These are phyloP conservation scores for Phylloporus sp. DNA, from an alignment of 768 basidiomycete genomes.

Conservation along the genomic window DNA sequence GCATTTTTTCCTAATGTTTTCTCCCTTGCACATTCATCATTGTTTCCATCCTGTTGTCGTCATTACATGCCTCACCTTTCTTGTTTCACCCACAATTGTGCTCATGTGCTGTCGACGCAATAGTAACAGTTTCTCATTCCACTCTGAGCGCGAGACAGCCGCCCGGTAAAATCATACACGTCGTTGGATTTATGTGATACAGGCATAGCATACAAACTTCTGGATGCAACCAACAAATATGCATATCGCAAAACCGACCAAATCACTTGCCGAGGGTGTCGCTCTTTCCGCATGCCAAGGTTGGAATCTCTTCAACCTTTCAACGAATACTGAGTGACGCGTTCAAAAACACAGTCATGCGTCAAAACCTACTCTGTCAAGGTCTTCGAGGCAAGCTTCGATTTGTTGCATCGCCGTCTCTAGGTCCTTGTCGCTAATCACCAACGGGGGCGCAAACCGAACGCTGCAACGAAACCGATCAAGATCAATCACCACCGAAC, in stretches of 20 bases:
- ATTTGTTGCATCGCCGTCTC: conserved; percentile 72
- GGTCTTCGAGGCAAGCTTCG: conserved; percentile 68
- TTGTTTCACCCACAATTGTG: not conserved
- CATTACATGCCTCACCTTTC: not conserved
- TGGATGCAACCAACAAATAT: not conserved
- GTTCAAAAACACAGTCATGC: not conserved
- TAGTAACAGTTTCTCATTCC: not conserved
- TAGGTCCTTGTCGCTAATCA: conserved; percentile 87
- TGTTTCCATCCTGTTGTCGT: not conserved
- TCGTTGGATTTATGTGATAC: not conserved
- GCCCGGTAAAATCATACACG: not conserved
- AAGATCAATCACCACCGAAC: not conserved
- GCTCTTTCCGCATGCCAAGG: not conserved
- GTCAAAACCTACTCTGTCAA: conserved; percentile 60
- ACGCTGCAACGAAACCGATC: conserved; percentile 49
- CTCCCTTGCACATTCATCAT: not conserved
- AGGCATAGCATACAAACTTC: not conserved
- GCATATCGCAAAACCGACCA: not conserved
- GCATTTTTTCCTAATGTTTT: not conserved
- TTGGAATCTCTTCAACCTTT: conserved; percentile 54
- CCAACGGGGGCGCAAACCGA: conserved; percentile 92
- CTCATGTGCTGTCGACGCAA: not conserved
- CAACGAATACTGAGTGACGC: not conserved
- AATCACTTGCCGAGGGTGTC: not conserved
- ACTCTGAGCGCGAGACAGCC: not conserved